These are phyloP conservation scores for Xerocomellus amylosporus DNA, from an alignment of 768 basidiomycete genomes.

Conservation along the genomic window DNA sequence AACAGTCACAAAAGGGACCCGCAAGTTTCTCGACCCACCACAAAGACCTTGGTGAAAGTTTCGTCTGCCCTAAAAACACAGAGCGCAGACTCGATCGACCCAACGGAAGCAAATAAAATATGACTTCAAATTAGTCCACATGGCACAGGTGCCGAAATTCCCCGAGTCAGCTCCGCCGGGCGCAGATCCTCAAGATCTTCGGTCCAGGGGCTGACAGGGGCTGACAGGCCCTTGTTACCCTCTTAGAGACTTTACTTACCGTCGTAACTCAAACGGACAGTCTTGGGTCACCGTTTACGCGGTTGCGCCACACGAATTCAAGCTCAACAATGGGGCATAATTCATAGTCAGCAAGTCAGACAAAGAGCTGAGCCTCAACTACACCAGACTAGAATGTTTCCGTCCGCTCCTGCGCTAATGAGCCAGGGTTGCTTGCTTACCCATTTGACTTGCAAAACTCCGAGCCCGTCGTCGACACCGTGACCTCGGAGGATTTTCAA, in stretches of 20 bases:
- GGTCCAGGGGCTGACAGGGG: not conserved
- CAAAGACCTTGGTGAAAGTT: not conserved
- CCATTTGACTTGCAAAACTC: slow-evolving; percentile 91
- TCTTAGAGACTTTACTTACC: slow-evolving; percentile 6
- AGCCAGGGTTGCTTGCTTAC: slow-evolving; percentile 89
- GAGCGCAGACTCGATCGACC: not conserved
- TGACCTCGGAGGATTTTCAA: slow-evolving; percentile 97
- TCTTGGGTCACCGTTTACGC: slow-evolving; percentile 13
- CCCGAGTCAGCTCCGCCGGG: not conserved
- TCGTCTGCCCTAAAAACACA: not conserved
- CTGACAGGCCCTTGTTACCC: slow-evolving; percentile 3
- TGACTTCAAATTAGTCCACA: not conserved
- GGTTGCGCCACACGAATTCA: slow-evolving; percentile 20
- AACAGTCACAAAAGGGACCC: not conserved
- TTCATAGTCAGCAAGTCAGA: slow-evolving; percentile 28
- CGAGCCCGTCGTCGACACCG: slow-evolving; percentile 76
- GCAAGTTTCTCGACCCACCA: not conserved
- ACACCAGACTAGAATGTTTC: slow-evolving; percentile 85
- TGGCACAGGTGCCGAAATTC: not conserved
- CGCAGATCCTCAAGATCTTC: not conserved
- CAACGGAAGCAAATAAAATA: slow-evolving; percentile 18
- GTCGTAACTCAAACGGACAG: slow-evolving; percentile 6
- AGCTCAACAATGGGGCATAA: slow-evolving; percentile 22
- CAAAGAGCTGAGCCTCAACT: slow-evolving; percentile 45
- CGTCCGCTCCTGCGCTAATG: slow-evolving; percentile 90